Conservation (phyloP, 257 asterid species). For the Nicotiana paniculata region DNA sequence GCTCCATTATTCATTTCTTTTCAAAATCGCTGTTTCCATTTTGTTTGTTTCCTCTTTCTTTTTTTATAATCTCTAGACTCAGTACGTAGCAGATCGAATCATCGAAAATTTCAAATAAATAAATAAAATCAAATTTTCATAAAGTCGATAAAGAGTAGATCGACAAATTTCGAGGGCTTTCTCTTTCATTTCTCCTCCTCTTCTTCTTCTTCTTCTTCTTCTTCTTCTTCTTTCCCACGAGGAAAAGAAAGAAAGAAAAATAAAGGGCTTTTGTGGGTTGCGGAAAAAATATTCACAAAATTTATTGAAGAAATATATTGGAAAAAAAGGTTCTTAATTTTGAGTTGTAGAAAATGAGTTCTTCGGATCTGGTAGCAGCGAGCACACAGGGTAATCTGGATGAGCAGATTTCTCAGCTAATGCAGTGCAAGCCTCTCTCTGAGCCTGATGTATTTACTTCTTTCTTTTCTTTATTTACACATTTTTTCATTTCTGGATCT, state of each 20-base stretch:
- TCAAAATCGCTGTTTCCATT: background rate
- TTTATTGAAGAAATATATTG: background rate
- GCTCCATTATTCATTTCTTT: background rate
- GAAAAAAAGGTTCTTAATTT: background rate
- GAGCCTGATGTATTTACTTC: constrained; percentile 63
- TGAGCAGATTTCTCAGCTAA: constrained; percentile 89
- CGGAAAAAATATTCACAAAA: background rate
- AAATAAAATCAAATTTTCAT: background rate
- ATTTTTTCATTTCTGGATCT: constrained; percentile 17
- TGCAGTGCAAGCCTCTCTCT: constrained; percentile 92
- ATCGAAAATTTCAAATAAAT: background rate
- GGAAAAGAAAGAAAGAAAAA: background rate
- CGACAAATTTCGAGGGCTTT: constrained; percentile 16
- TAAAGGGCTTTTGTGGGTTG: background rate
- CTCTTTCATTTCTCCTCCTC: background rate
- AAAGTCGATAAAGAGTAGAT: constrained; percentile 19
- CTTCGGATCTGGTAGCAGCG: constrained; percentile 75
- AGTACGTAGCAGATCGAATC: background rate
- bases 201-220: background rate
- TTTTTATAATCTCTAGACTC: background rate
- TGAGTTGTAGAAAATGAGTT: constrained; percentile 45
- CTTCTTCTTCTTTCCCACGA: background rate
- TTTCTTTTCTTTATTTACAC: background rate
- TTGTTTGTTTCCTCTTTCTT: background rate
- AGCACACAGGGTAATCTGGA: constrained; percentile 80